Base-by-base conservation (phyloP, 2,329 filamentous ascomycete species). In the Xylogone sp. region DNA sequence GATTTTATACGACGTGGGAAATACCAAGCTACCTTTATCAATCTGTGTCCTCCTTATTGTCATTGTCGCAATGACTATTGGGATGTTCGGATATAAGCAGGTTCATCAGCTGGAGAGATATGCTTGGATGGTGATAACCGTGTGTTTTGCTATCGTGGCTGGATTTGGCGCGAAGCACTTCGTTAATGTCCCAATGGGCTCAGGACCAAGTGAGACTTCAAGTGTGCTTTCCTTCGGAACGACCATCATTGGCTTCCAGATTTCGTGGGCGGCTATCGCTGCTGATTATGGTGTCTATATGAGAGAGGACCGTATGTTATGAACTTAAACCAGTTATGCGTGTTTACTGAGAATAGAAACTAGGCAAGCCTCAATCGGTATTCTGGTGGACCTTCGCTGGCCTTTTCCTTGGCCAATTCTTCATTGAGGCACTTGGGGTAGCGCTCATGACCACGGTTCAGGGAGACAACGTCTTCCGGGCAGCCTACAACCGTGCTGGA, bases 281-380 rank as follows among this genome's bases (percentile, higher is more conserved):
- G 83, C 86, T 8, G 88, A 91, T 63, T 91, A 90, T 67, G 88
- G 84, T 31, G 85, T 88, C 46, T 91, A 90, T 68, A 87, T 90
- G 60, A 86, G 24, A 27, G 24, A 27, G 10, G 24, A 42, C 16
- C 39, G 46, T 3, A 10, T 6, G 24, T 27, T 10, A 5, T 27
- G 24, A 27, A 27, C 5, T 27, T 10, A 6, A 27, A 6, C 24
- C 24, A 6, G 10, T 27, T 27, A 27, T 27, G 24, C 5, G 10
- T 27, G 10, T 27, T 5, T 27, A 27, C 24, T 27, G 10, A 27
- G 24, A 10, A 27, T 10, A 5, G 5, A 27, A 6, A 10, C 10
- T 10, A 27, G 24, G 24, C 10, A 27, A 27, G 10, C 24, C 24
- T 27, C 24, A 27, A 27, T 6, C 24, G 24, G 24, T 27, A 10